Base-by-base conservation (phyloP, 225 moss, liverwort and hornwort genomes). In the Straminergon stramineum region DNA sequence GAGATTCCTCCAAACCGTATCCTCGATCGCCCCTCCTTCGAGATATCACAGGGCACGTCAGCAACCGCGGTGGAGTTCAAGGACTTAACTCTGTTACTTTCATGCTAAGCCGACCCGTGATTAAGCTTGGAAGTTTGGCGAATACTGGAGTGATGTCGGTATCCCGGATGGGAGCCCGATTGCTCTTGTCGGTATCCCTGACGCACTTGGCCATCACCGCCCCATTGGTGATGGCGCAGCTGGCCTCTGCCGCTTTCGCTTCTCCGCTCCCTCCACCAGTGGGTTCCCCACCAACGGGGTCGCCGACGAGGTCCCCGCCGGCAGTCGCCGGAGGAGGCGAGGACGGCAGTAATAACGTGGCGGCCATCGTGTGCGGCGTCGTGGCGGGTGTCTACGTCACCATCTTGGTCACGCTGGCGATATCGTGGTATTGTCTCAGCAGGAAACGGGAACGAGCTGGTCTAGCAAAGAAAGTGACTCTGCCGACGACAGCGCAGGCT, bases 171-270 rank as follows among this genome's bases (percentile, higher is more conserved):
- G 70, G 71, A 71, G 71, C 14, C 52, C 34, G 21, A 1, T 51
- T 52, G 21, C 2, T 76, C 0, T 8, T 76, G 34, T 52, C 21
- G 20, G 21, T 52, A 34, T 20, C 2, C 34, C 13, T 76, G 34
- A 21, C 21, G 13, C 13, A 34, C 13, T 76, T 76, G 21, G 21
- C 34, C 34, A 53, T 34, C 34, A 22, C 8, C 1, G 1, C 21
- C 52, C 52, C 12, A 21, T 21, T 76, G 21, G 34, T 76, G 8
- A 52, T 22, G 53, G 52, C 11, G 34, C 76, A 76, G 10, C 1
- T 0, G 8, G 22, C 32, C 1, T 21, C 13, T 76, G 8, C 8
- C 34, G 21, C 51, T 7, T 5, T 0, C 5, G 0, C 5, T 22
- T n/a, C 69, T 15, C 26, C 71, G 17, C 22, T 1, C 58, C 0